Base-by-base conservation (phyloP, 768 basidiomycete species). In the Tylopilus felleus region DNA sequence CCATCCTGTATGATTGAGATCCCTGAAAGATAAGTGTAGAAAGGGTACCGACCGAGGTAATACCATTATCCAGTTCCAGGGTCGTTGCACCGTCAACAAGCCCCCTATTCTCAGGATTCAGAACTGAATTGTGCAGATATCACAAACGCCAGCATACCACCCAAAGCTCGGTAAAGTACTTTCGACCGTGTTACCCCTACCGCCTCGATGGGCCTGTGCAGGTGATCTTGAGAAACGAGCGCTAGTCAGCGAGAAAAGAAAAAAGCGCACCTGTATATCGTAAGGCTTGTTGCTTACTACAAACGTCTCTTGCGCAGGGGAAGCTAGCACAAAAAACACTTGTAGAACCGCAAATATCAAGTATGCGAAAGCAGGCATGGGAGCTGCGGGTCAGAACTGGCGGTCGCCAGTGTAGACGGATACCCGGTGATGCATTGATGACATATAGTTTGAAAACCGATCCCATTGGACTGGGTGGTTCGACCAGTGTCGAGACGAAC, bases 11-110 rank as follows among this genome's bases (percentile, higher is more conserved):
- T 19, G 19, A 33, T 21, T 59, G 59, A 63, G 56, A 27, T 49
- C 31, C 46, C 38, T 7, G 29, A 31, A 38, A 42, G 13, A 21
- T 17, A 36, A 8, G n/a, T 2, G 8, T 13, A 21, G 23, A 40
- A 47, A 45, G 25, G 39, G 14, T 25, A 61, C 67, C 60, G 49
- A 83, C 87, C 75, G 80, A 81, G 8, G 88, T 88, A 53, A 90
- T 77, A 2, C 86, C 87, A 65, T 89, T 87, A 66, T 91, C 90
- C 57, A 91, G 68, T 69, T 91, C 89, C 13, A 93, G 75, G 1
- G 87, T 88, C 2, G 85, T 86, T 23, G 84, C 83, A 23, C 88
- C 90, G 59, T 86, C 80, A 46, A 91, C 79, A 53, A 91, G 75
- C 21, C 81, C 89, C 84, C 88, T 88, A 57, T 31, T 56, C 40